Conservation (phyloP, 192 early-diverging fungal genomes). For the Diversispora eburnea region DNA sequence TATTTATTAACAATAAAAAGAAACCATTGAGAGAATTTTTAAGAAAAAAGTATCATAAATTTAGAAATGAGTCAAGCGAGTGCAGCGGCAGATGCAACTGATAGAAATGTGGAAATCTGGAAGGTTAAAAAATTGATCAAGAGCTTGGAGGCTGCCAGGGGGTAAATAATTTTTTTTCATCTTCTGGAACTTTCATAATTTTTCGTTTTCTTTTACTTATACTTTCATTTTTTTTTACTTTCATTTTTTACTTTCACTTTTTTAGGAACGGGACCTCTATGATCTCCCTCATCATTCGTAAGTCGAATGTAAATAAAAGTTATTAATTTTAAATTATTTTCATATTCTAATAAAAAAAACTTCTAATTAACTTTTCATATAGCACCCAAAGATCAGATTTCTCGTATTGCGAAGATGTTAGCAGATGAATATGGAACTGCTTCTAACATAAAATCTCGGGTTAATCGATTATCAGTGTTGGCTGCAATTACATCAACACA, state of each 20-base stretch:
- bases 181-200: not conserved
- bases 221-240: too few relatives aligned
- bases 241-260: too few relatives aligned
- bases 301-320: constrained; percentile 14
- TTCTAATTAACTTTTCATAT: not conserved
- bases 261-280: constrained; percentile 94
- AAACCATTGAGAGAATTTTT: not conserved
- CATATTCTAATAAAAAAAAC: not conserved
- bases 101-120: constrained; percentile 94
- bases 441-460: constrained; percentile 99
- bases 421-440: constrained; percentile 98
- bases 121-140: constrained; percentile 99
- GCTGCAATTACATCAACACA: constrained; percentile 97
- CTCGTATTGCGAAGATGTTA: constrained; percentile 86
- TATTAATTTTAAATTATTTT: not conserved
- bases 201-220: not conserved
- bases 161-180: constrained; percentile 48
- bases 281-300: constrained; percentile 90
- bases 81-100: constrained; percentile 49
- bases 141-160: constrained; percentile 86
- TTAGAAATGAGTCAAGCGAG: constrained; percentile 24
- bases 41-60: not conserved
- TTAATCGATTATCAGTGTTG: constrained; percentile 95
- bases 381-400: constrained; percentile 88
- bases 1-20: not conserved